Base-by-base conservation (phyloP, 2,329 filamentous ascomycete genomes). In the Rutstroemia sp. region DNA sequence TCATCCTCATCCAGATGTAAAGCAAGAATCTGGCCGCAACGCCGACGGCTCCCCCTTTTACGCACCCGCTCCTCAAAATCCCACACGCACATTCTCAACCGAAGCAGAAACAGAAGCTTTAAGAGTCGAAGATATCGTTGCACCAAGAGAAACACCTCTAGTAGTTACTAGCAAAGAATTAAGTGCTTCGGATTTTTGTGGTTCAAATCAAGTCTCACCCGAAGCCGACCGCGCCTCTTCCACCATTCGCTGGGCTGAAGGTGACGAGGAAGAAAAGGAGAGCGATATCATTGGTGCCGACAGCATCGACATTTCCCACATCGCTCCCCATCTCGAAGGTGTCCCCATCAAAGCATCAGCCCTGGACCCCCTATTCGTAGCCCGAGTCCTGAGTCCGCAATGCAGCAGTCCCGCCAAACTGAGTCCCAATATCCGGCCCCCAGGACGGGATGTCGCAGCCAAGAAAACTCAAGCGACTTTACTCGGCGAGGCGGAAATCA, bases 281-380 rank as follows among this genome's bases (percentile, higher is more conserved):
- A 18, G 21, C 2, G 38, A 44, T 25, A 44, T 50, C 5, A 51
- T 55, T 12, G 53, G 47, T 25, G 53, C 21, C 25, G 66, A 68
- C 25, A 73, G 78, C 27, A 80, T 85, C 51, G 81, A 84, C 58
- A 77, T 85, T 9, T 75, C 78, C 45, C 75, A 79, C 58, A 78
- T 83, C 25, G 76, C 83, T 61, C 79, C 80, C 3, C 76, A 77
- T 30, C 70, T 84, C n/a, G 82, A 85, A 65, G 80, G 81, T 6
- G 79, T 85, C 51, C 75, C 77, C 1, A 74, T 85, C 61, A 81
- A 77, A 66, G 74, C 76, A 5, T 75, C 75, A 14, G 79, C 79
- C 1, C 71, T 83, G 14, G 74, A 59, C 14, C 67, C 68, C 37
- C 59, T 58, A 1, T 71, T 71, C 45, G 64, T 60, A 5, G 66